A percentile compares a stretch with the other conserved stretches of the same genome.
These are phyloP conservation scores for Penicillium soppii DNA, from an alignment of 495 filamentous ascomycete species.

Conservation along the genomic window DNA sequence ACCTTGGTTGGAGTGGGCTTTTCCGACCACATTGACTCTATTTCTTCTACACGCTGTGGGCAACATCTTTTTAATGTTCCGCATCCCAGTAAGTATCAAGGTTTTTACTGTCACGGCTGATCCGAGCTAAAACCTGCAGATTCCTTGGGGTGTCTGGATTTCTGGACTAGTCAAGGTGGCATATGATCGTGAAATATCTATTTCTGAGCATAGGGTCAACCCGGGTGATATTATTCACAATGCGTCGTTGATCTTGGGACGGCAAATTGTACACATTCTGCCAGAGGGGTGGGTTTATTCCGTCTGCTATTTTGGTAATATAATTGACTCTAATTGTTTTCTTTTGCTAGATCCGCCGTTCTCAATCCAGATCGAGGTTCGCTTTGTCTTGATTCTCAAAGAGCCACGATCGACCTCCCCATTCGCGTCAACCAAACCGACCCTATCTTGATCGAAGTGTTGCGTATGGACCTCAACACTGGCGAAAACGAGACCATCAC, in stretches of 20 bases:
- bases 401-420: conserved; percentile 64
- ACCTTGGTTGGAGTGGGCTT: conserved; percentile 91
- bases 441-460: conserved; percentile 79
- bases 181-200: conserved; percentile 86
- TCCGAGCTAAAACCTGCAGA: conserved; percentile 37
- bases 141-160: conserved; percentile 67
- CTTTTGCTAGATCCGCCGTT: conserved; percentile 79
- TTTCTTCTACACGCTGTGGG: conserved; percentile 68
- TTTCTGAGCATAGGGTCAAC: conserved; percentile 86
- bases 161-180: conserved; percentile 68
- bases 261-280: conserved; percentile 93
- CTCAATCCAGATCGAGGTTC: conserved; percentile 76
- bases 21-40: conserved; percentile 61
- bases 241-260: conserved; percentile 86
- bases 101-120: neutral
- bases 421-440: conserved; percentile 90
- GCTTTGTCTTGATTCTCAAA: conserved; percentile 72
- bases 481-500: conserved; percentile 74
- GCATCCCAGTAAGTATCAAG: conserved; percentile 63
- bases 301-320: neutral
- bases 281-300: conserved; percentile 76
- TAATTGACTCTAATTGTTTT: conserved; percentile 31
- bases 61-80: conserved; percentile 88
- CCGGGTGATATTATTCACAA: conserved; percentile 83
- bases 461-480: conserved; percentile 79